phyloP scores from a whole-genome alignment of 2,329 filamentous ascomycete species.

The Aspergillus eucalypticola region DNA sequence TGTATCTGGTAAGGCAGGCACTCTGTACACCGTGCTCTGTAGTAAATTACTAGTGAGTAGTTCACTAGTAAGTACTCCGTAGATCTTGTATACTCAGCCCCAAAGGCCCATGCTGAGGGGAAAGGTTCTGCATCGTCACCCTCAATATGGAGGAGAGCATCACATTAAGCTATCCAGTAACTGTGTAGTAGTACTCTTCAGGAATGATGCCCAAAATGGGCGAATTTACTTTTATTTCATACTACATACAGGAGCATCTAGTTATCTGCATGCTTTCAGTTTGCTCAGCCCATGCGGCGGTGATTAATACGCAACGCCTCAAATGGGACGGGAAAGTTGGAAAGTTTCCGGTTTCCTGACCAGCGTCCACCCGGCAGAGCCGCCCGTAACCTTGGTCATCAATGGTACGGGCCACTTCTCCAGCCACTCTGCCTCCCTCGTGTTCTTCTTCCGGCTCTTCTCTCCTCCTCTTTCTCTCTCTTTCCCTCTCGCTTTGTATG shows the following conservation, averaged over 20 bases:
- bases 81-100: not conserved
- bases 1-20: not conserved
- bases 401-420: conserved; percentile 11
- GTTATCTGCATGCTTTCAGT: too few species aligned
- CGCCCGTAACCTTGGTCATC: conserved; percentile 15
- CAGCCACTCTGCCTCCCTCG: conserved; percentile 19
- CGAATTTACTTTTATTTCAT: not conserved
- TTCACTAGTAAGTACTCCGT: not conserved
- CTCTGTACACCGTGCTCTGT: not conserved
- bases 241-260: not conserved
- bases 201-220: not conserved
- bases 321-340: not conserved
- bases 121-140: not conserved
- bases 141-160: not conserved
- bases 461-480: conserved; percentile 4
- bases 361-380: conserved; percentile 14
- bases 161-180: not conserved
- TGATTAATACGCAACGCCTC: not conserved
- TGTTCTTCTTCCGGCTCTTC: conserved; percentile 9
- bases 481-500: not conserved
- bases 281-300: not conserved
- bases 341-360: conserved; percentile 7
- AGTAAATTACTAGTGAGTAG: not conserved
- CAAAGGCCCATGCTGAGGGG: not conserved
- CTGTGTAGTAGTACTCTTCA: not conserved